These are phyloP conservation scores for Hyphopichia khmerensis DNA, from an alignment of 1,139 yeast genomes.

Conservation along the genomic window DNA sequence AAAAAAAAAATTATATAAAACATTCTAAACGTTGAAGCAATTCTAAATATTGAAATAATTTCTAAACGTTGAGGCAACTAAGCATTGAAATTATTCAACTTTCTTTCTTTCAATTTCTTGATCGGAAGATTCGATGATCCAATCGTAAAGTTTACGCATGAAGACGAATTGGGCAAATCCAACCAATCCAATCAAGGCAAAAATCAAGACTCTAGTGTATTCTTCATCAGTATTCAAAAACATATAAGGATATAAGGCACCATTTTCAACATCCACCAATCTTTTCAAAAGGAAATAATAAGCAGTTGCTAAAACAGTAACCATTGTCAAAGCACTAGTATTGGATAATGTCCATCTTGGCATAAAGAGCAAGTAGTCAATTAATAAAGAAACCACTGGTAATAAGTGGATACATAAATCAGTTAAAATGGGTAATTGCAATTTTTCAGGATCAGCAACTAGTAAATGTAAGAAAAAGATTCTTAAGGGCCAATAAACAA, in stretches of 20 bases:
- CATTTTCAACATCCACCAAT: slow-evolving; percentile 44
- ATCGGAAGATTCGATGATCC: slow-evolving; percentile 18
- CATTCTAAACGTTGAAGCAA: no score
- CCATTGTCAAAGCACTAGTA: slow-evolving; percentile 38
- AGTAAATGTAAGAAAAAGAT: slow-evolving; percentile 46
- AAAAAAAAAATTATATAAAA: no score
- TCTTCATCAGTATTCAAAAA: slow-evolving; percentile 55
- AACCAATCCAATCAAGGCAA: slow-evolving; percentile 44
- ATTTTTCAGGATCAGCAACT: slow-evolving; percentile 28
- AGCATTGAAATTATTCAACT: background rate
- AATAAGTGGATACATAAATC: slow-evolving; percentile 61
- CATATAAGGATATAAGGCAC: slow-evolving; percentile 64
- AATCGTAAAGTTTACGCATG: slow-evolving; percentile 24
- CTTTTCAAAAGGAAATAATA: slow-evolving; percentile 56
- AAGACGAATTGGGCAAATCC: slow-evolving; percentile 40
- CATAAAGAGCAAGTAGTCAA: slow-evolving; percentile 58
- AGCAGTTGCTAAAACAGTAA: slow-evolving; percentile 37
- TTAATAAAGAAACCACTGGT: slow-evolving; percentile 51
- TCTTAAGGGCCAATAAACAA: slow-evolving; percentile 66
- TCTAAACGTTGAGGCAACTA: no score
- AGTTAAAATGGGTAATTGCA: slow-evolving; percentile 42
- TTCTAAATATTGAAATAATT: no score
- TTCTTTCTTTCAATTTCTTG: slow-evolving; percentile 9
- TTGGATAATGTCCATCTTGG: slow-evolving; percentile 42
- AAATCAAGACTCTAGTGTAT: slow-evolving; percentile 45